These are phyloP conservation scores for Vanrija sp. DNA, from an alignment of 1,284 basidiomycete genomes.

Conservation along the genomic window DNA sequence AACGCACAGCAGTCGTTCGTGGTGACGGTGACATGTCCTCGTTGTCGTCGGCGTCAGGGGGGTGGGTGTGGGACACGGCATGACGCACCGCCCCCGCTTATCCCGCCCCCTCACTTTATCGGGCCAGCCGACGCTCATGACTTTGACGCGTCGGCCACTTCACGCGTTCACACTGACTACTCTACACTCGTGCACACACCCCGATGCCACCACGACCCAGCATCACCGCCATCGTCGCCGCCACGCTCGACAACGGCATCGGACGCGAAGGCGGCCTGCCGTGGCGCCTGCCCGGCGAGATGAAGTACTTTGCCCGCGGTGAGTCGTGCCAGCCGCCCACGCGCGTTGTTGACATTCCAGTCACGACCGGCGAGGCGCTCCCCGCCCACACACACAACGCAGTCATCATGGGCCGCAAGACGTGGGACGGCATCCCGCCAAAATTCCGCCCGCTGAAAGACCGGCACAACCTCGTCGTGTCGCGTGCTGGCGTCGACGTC, in stretches of 20 bases:
- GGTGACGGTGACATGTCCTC: conserved; percentile 1
- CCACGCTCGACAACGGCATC: conserved; percentile 82
- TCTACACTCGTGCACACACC: background rate
- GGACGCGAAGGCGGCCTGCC: conserved; percentile 71
- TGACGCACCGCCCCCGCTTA: conserved; percentile 9
- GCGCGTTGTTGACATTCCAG: conserved; percentile 16
- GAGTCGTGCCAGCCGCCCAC: conserved; percentile 8
- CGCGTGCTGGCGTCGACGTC: conserved; percentile 62
- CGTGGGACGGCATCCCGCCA: conserved; percentile 95
- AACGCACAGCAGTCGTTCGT: background rate
- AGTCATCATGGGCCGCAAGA: conserved; percentile 94
- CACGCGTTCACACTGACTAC: background rate
- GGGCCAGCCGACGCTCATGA: background rate
- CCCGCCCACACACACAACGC: conserved; percentile 59
- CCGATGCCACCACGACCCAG: conserved; percentile 7
- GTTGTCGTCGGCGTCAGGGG: too few relatives aligned
- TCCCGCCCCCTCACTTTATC: background rate
- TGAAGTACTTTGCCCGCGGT: conserved; percentile 84
- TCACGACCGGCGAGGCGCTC: conserved; percentile 38
- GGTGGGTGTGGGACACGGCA: background rate
- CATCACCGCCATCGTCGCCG: conserved; percentile 88
- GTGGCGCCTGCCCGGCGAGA: conserved; percentile 85
- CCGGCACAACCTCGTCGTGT: conserved; percentile 78
- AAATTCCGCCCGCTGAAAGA: conserved; percentile 78
- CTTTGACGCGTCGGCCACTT: conserved; percentile 2